Conservation (phyloP, 2,329 filamentous ascomycete genomes). For the Aspergillus persii region DNA sequence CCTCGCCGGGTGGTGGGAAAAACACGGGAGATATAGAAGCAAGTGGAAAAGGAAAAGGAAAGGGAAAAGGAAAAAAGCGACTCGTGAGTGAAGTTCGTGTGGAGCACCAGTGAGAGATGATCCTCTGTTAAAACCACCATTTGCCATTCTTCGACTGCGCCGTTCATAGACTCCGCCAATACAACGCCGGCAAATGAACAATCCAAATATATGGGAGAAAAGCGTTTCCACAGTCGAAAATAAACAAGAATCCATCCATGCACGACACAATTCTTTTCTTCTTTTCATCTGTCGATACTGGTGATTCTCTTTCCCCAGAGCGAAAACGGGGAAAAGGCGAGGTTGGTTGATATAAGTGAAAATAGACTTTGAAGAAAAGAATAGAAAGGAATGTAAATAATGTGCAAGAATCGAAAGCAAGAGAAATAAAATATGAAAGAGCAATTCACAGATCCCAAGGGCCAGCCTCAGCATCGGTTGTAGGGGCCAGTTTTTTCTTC, state of each 20-base stretch:
- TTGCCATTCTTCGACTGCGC: slow-evolving; percentile 31
- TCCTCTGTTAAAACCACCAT: slow-evolving; percentile 22
- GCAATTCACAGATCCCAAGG: slow-evolving; percentile 29
- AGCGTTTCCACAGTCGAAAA: background rate
- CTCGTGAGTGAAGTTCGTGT: slow-evolving; percentile 7
- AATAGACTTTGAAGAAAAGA: slow-evolving; percentile 12
- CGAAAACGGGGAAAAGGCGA: background rate
- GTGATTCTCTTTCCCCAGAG: slow-evolving; percentile 7
- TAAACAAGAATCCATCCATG: slow-evolving; percentile 16
- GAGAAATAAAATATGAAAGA: background rate
- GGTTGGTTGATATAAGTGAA: slow-evolving; percentile 2
- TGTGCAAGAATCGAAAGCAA: slow-evolving; percentile 36
- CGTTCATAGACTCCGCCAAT: slow-evolving; percentile 34
- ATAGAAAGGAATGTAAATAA: slow-evolving; percentile 26
- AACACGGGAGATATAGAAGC: background rate
- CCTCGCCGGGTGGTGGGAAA: slow-evolving; percentile 10
- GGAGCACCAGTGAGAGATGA: slow-evolving; percentile 3
- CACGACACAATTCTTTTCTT: background rate
- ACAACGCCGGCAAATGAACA: slow-evolving; percentile 38
- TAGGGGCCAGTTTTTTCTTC: slow-evolving; percentile 10
- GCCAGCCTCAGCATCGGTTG: slow-evolving; percentile 33
- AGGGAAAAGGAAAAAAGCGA: slow-evolving; percentile 11
- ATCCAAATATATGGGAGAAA: slow-evolving; percentile 23
- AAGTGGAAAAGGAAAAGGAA: slow-evolving; percentile 5
- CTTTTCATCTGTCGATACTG: slow-evolving; percentile 8